phyloP scores from a whole-genome alignment of 2,329 filamentous ascomycete species.

The Pestalotiopsis sp. region DNA sequence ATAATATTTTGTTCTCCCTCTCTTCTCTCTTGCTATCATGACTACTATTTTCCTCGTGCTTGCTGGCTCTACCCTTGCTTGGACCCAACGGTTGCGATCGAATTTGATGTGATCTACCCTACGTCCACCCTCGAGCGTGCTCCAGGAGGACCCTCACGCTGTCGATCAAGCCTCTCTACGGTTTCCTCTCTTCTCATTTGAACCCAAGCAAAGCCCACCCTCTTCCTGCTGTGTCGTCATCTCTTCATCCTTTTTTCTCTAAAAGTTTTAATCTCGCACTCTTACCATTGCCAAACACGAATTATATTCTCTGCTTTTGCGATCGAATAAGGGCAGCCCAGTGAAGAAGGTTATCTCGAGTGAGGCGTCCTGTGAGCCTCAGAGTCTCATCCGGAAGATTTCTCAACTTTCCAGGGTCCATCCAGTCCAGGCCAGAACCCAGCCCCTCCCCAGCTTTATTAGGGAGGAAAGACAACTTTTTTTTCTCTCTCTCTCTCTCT shows the following conservation, averaged over 20 bases:
- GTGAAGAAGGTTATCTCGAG: background rate
- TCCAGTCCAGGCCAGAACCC: background rate
- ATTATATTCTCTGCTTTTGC: background rate
- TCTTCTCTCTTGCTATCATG: background rate
- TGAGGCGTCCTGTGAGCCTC: conserved; percentile 1
- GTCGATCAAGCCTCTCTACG: conserved; percentile 9
- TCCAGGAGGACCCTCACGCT: conserved; percentile 2
- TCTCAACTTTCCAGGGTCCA: conserved; percentile 10
- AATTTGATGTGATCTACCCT: conserved; percentile 11
- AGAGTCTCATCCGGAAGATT: conserved; percentile 11
- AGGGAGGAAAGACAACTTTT: background rate
- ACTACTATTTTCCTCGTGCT: background rate
- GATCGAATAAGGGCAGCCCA: background rate
- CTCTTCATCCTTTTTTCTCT: background rate
- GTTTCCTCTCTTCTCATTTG: conserved; percentile 2
- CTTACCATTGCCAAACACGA: background rate
- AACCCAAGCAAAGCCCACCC: background rate
- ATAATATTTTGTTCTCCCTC: background rate
- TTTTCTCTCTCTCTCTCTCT: background rate
- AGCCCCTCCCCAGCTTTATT: conserved; percentile 4
- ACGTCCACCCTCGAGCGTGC: conserved; percentile 11
- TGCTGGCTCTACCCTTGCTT: background rate
- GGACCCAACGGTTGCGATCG: conserved; percentile 4
- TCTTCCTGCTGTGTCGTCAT: conserved; percentile 3
- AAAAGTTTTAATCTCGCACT: background rate